Base-by-base conservation (phyloP, 78 protist genomes). In the Dictyostelium brefeldianum region DNA sequence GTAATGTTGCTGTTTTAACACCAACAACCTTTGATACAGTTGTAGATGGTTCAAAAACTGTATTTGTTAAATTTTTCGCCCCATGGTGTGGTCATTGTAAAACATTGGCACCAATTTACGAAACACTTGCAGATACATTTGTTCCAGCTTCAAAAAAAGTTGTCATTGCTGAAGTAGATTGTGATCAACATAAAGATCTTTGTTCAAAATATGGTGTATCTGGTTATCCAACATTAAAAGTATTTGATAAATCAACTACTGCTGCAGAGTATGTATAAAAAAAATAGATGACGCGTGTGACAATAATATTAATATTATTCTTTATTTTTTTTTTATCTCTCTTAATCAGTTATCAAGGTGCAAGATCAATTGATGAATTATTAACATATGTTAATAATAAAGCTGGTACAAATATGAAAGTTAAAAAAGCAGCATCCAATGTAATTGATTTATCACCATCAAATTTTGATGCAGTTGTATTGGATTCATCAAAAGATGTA, bases 171-270 rank as follows among this genome's bases (percentile, higher is more conserved):
- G 92, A 97, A 89, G 85, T 97, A 20, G 97, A 98, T 50, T 89
- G 95, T 56, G 80, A 74, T 29, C 51, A 31, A 20, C 94, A 78
- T 56, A 54, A 74, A 48, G 95, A 64, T 31, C 59, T 96, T 48
- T 81, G 96, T 77, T 8, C 47, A 31, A 78, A 83, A 75, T 81
- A 85, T 81, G 98, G 83, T 17, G 92, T 98, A 48, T 17, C 47
- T 10, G 99, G 99, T 15, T 98, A 82, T 91, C 98, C 99, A 59
- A 98, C 99, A 73, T 59, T 98, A 48, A 96, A 96, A 91, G 87
- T 69, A 87, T 98, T 96, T 89, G 94, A 83, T 46, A 87, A 91
- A 89, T 96, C 89, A 89, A 95, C 80, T 74, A 89, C 18, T 47
- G 36, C 67, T 74, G 91, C 82, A 89, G 96, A 81, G 94, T 89